Base-by-base conservation (phyloP, 371 early-diverging fungal species). In the Apophysomyces ossiformis region DNA sequence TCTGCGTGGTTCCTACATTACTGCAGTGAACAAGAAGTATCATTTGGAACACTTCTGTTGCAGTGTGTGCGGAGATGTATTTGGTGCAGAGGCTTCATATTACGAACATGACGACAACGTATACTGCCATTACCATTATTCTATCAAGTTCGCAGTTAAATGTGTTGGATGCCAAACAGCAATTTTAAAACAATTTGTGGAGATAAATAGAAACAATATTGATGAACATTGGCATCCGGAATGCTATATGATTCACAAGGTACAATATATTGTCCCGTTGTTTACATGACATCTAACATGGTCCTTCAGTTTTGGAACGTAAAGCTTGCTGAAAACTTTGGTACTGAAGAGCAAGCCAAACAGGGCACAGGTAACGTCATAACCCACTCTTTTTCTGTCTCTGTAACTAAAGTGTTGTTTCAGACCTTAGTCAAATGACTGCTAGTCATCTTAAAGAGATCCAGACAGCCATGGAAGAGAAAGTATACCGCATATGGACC, bases 201-300 rank as follows among this genome's bases (percentile, higher is more conserved):
- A 99, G 71, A 93, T 95, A 61, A 90, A 88, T 68, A 84, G 88
- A 54, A 93, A 92, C 66, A 87, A 87, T 71, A 76, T 87, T 65
- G 90, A 92, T 61, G 92, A 91, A 67, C 93, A 94, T 69, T 99
- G 99, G 99, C 99, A 99, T 82, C 98, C 98, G 36, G 96, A 96
- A 77, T 99, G 99, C 82, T 99, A 98, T 77, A 97, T 96, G 98
- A 95, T 99, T 59, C 93, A 95, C 83, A 97, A 95, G 64, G 79
- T 77, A 72, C n/a, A 26, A 26, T 21, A 9, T 50, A 9, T 50
- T 50, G 4, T 50, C 1, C 2, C 41, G 11, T 9, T 50, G 54
- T 50, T 4, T 5, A 18, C 9, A 32, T 21, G 7, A 1, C 45
- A 43, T 12, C 57, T 12, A 13, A 56, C 9, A 43, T 26, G 35